phyloP scores from a whole-genome alignment of 2,329 filamentous ascomycete species.

The Drechslerella dactyloides region DNA sequence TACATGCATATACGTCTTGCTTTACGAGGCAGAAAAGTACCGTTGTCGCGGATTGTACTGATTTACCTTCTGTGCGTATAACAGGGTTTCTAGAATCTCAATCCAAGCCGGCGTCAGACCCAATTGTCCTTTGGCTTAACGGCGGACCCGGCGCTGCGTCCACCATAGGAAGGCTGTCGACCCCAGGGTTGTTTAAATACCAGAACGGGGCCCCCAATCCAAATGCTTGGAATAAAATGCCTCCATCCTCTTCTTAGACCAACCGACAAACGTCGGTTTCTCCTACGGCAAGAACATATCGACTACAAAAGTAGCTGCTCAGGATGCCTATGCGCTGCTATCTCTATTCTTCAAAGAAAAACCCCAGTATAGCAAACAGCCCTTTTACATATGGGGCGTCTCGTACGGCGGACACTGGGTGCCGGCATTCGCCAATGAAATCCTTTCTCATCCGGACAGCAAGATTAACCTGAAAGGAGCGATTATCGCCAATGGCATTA shows the following conservation, averaged over 20 bases:
- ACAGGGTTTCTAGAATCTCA: slow-evolving; percentile 98
- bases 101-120: slow-evolving; percentile 95
- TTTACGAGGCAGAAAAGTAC: too few relatives aligned
- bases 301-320: slow-evolving; percentile 92
- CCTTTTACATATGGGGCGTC: slow-evolving; percentile 97
- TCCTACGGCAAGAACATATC: slow-evolving; percentile 89
- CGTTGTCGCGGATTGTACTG: too few relatives aligned
- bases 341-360: slow-evolving; percentile 99
- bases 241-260: slow-evolving; percentile 98
- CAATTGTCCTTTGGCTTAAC: slow-evolving; percentile 92
- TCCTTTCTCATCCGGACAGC: slow-evolving; percentile 65
- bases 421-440: slow-evolving; percentile 87
- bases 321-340: slow-evolving; percentile 95
- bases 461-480: slow-evolving; percentile 98
- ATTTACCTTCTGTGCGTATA: background rate
- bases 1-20: too few relatives aligned
- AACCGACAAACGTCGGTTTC: slow-evolving; percentile 97
- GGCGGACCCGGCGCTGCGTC: slow-evolving; percentile 97
- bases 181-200: slow-evolving; percentile 92
- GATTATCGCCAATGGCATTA: slow-evolving; percentile 93
- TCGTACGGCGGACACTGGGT: slow-evolving; percentile 96
- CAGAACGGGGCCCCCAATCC: slow-evolving; percentile 82
- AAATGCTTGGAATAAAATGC: slow-evolving; percentile 96
- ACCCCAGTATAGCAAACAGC: slow-evolving; percentile 89
- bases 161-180: slow-evolving; percentile 93